Evolutionary conservation across 371 early-diverging fungal genomes (phyloP).

Genomic region (Umbelopsis sp.): DNA sequence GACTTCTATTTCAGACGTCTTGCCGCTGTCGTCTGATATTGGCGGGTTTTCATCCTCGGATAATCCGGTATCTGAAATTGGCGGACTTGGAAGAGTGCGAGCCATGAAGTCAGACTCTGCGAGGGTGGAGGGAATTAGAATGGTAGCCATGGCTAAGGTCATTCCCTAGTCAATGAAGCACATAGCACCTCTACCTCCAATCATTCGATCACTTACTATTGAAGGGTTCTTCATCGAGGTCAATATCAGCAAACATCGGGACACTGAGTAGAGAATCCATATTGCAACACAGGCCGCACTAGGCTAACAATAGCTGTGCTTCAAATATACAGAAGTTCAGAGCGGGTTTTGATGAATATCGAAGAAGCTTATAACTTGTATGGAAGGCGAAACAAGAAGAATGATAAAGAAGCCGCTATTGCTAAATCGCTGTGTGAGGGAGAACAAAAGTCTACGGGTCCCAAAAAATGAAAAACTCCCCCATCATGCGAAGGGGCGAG

Average conservation of each 20-base stretch:
- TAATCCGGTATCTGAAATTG: conserved; percentile 6
- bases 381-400: neutral
- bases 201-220: neutral
- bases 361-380: neutral
- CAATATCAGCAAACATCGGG: conserved; percentile 17
- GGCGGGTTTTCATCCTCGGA: neutral
- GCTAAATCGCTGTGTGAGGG: too few species aligned
- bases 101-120: neutral
- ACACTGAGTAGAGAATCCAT: conserved; percentile 11
- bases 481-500: conserved; percentile 11
- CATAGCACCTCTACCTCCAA: neutral
- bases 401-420: too few species aligned
- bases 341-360: neutral
- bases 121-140: neutral
- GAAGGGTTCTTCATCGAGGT: neutral
- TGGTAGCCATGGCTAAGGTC: neutral
- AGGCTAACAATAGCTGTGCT: conserved; percentile 13
- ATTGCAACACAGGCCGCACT: conserved; percentile 7
- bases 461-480: conserved; percentile 3
- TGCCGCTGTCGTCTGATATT: neutral
- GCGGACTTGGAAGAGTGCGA: conserved; percentile 14
- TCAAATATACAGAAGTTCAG: neutral
- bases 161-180: neutral
- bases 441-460: too few species aligned
- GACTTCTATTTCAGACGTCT: neutral